These are phyloP conservation scores for Tuber umbilicatum DNA, from an alignment of 495 filamentous ascomycete genomes.

Conservation along the genomic window DNA sequence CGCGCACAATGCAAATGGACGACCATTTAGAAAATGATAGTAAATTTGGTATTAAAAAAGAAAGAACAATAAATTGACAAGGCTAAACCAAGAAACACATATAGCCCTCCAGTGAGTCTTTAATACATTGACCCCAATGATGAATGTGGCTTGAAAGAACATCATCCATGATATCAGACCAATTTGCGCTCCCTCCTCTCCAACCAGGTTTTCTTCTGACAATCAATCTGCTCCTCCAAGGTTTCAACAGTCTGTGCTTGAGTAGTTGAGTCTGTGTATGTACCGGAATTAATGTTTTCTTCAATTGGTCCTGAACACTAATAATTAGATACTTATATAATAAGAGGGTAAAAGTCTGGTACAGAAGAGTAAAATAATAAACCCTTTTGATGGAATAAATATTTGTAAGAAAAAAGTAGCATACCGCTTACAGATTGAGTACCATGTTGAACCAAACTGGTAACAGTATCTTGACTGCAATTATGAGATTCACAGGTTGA, in stretches of 20 bases:
- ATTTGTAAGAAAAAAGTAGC: fast-evolving
- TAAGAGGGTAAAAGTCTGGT: not conserved
- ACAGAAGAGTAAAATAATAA: not conserved
- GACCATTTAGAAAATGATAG: not conserved
- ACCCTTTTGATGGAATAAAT: no score
- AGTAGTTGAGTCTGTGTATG: no score
- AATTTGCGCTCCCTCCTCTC: not conserved
- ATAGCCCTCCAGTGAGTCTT: not conserved
- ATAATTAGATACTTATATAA: not conserved
- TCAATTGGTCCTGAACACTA: not conserved
- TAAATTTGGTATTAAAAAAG: not conserved
- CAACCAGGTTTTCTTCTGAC: not conserved
- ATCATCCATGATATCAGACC: not conserved
- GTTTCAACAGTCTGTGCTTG: not conserved
- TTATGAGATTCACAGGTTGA: no score
- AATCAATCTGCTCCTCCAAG: not conserved
- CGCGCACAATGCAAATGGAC: not conserved
- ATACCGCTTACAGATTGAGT: not conserved
- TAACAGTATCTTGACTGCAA: not conserved
- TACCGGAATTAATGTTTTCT: not conserved
- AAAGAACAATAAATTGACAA: not conserved
- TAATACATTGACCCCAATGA: not conserved
- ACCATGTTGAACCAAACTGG: not conserved
- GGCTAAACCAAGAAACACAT: not conserved
- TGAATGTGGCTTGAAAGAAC: not conserved